Conservation (phyloP, 352 stramenopile species). For the Stramenopiles sp. region DNA sequence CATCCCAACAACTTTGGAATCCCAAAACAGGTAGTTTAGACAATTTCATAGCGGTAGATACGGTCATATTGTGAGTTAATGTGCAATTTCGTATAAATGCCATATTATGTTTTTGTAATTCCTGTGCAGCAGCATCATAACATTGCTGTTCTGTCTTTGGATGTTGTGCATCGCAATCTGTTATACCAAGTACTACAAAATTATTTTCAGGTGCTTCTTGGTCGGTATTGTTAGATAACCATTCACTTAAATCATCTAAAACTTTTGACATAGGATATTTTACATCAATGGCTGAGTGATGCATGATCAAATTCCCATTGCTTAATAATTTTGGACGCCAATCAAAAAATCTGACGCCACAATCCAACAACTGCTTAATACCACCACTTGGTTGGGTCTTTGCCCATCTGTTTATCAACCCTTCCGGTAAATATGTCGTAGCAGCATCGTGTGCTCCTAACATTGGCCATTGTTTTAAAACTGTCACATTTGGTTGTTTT, state of each 20-base stretch:
- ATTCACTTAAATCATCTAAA: not conserved
- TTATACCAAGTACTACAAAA: conserved; percentile 7
- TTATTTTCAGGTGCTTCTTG: not conserved
- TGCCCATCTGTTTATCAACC: not conserved
- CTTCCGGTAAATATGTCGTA: not conserved
- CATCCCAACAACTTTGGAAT: not conserved
- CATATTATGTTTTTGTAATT: not conserved
- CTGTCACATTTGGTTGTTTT: no score
- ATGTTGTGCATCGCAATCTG: not conserved
- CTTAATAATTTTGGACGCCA: not conserved
- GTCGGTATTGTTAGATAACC: not conserved
- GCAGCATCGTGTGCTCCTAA: conserved; percentile 1
- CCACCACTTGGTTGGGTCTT: not conserved
- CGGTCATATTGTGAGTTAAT: not conserved
- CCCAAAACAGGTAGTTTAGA: not conserved
- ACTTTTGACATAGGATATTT: not conserved
- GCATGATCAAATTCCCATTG: not conserved
- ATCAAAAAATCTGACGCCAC: not conserved
- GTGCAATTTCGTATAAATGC: not conserved
- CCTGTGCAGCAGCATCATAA: not conserved
- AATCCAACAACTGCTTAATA: not conserved
- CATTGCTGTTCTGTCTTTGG: not conserved
- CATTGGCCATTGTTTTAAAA: conserved; percentile 1
- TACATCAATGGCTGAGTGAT: not conserved
- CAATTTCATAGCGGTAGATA: not conserved